Conservation (phyloP, 192 early-diverging fungal genomes). For the Anaeromyces robustus region DNA sequence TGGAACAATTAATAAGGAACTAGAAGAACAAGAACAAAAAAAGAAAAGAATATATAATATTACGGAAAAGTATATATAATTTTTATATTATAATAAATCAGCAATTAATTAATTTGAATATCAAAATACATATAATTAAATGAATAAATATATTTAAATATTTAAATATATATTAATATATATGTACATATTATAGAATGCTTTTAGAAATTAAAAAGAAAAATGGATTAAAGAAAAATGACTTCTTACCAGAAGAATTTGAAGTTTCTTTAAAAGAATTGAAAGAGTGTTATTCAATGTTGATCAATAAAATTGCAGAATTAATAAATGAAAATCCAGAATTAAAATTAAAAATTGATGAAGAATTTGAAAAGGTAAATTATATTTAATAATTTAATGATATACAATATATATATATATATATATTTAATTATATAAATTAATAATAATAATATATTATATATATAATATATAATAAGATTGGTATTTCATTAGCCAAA, state of each 20-base stretch:
- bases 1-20: conserved; percentile 16
- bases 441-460: too few species aligned
- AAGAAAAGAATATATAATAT: conserved; percentile 19
- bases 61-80: conserved; percentile 1
- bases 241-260: neutral
- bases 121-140: too few species aligned
- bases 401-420: too few species aligned
- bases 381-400: too few species aligned
- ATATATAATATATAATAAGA: neutral
- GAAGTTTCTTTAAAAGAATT: neutral
- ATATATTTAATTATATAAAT: too few species aligned
- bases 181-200: neutral
- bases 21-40: conserved; percentile 27
- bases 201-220: neutral
- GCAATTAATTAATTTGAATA: too few species aligned
- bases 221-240: neutral
- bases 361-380: neutral
- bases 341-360: neutral
- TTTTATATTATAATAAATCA: too few species aligned
- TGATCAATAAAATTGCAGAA: neutral
- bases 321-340: neutral
- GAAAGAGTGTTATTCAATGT: neutral
- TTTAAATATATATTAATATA: too few species aligned
- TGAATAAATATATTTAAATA: too few species aligned
- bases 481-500: neutral